Conservation (phyloP, 73 alveolate genomes). For the Stentor coeruleus region DNA sequence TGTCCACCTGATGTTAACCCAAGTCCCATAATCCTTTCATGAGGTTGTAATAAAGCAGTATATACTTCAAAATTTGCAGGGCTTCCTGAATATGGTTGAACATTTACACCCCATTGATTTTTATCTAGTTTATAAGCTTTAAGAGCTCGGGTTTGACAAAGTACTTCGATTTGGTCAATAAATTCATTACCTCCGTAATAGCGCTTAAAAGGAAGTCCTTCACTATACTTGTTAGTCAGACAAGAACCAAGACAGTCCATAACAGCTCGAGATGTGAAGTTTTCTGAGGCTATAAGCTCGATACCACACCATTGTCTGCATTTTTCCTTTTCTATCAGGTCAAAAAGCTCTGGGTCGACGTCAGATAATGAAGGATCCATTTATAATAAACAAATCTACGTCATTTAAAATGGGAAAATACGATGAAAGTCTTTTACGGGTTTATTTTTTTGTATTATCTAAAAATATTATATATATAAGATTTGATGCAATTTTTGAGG, state of each 20-base stretch:
- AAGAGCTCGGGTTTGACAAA: slow-evolving; percentile 82
- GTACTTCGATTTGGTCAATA: slow-evolving; percentile 75
- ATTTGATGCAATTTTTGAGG: no score
- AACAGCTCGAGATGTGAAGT: slow-evolving; percentile 74
- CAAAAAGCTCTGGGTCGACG: slow-evolving; percentile 64
- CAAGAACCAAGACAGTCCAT: slow-evolving; percentile 84
- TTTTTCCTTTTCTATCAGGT: slow-evolving; percentile 52
- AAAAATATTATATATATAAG: no score
- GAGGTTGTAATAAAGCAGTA: slow-evolving; percentile 87
- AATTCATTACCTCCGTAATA: slow-evolving; percentile 89
- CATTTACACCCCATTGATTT: slow-evolving; percentile 93
- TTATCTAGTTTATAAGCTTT: slow-evolving; percentile 77
- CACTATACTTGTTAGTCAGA: slow-evolving; percentile 89
- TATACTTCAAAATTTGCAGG: slow-evolving; percentile 94
- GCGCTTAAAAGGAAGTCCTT: slow-evolving; percentile 93
- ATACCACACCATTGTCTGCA: slow-evolving; percentile 72
- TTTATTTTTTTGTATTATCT: no score
- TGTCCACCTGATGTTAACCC: slow-evolving; percentile 96
- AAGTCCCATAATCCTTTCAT: slow-evolving; percentile 78
- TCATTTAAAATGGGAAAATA: no score
- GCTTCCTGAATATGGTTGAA: slow-evolving; percentile 92
- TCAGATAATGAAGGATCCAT: slow-evolving; percentile 26
- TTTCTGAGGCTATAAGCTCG: slow-evolving; percentile 86
- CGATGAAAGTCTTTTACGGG: no score
- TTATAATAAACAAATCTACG: no score